Evolutionary conservation across 306 rosid species (phyloP).

Genomic region (Citrullus mucosospermus): DNA sequence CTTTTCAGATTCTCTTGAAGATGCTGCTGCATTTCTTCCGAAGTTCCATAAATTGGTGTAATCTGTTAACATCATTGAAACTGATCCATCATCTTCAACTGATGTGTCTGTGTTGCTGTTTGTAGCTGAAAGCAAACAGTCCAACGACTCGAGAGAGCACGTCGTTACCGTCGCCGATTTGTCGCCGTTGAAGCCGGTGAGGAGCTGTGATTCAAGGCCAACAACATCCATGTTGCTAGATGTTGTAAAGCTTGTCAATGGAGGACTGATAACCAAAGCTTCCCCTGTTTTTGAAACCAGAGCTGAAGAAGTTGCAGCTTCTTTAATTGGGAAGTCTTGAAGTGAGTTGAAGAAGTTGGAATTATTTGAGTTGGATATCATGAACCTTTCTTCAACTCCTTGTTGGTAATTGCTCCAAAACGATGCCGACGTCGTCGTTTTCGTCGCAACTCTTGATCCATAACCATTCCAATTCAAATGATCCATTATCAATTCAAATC

Average conservation of each 20-base stretch:
- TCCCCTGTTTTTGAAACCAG: conserved; percentile 1
- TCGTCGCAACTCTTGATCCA: conserved; percentile 19
- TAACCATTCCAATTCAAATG: conserved; percentile 37
- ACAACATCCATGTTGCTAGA: background rate
- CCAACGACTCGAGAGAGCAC: conserved; percentile 32
- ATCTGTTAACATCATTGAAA: conserved; percentile 44
- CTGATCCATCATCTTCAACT: conserved; percentile 27
- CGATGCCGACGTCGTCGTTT: conserved; percentile 15
- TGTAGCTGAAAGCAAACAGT: conserved; percentile 39
- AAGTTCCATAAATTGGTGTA: conserved; percentile 45
- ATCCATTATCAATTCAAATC: conserved; percentile 32
- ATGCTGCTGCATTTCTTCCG: conserved; percentile 21
- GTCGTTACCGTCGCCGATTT: conserved; percentile 8
- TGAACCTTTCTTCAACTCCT: conserved; percentile 29
- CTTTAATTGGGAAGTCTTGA: conserved; percentile 16
- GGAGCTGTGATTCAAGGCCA: background rate
- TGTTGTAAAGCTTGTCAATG: conserved; percentile 1
- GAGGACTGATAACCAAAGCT: background rate
- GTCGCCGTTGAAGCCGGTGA: background rate
- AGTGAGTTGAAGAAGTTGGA: conserved; percentile 19
- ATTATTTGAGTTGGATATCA: conserved; percentile 24
- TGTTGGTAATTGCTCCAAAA: conserved; percentile 38
- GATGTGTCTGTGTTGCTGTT: conserved; percentile 34
- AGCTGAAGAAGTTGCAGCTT: background rate
- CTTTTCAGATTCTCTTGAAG: conserved; percentile 44